Conservation (phyloP, 495 filamentous ascomycete genomes). For the Aspergillus avenaceus region DNA sequence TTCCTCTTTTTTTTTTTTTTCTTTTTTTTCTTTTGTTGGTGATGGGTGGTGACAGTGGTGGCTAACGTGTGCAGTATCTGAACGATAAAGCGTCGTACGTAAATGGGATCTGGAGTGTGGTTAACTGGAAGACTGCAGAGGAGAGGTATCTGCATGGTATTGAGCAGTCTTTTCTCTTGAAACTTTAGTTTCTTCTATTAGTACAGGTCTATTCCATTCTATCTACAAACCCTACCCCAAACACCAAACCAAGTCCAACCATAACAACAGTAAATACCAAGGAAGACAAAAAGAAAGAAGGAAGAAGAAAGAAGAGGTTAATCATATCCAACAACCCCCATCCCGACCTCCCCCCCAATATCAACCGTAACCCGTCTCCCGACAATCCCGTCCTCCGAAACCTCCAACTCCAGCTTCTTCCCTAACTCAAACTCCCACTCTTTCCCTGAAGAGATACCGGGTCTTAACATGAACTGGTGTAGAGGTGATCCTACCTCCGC, state of each 20-base stretch:
- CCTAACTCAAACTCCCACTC: constrained; percentile 51
- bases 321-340: constrained; percentile 39
- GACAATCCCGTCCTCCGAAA: constrained; percentile 39
- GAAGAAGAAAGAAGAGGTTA: constrained; percentile 12
- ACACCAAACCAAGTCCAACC: too few species aligned
- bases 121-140: constrained; percentile 94
- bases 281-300: constrained; percentile 2
- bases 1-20: constrained; percentile 3
- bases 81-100: constrained; percentile 98
- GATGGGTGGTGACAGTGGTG: constrained; percentile 16
- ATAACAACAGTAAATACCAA: not conserved
- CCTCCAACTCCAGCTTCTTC: constrained; percentile 53
- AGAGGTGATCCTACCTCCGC: constrained; percentile 12
- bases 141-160: constrained; percentile 55
- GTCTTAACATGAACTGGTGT: constrained; percentile 20
- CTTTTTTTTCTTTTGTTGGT: not conserved
- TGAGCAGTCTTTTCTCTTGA: constrained; percentile 17
- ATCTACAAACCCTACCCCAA: too few species aligned
- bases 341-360: constrained; percentile 25
- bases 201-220: not conserved
- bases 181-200: constrained; percentile 14
- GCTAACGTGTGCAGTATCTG: constrained; percentile 83
- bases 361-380: constrained; percentile 35
- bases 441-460: constrained; percentile 1
- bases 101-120: constrained; percentile 86